Percentiles rank a stretch among this genome's conserved stretches.
Conservation (phyloP, 2,329 filamentous ascomycete species). For the Pseudofabraea citricarpa region DNA sequence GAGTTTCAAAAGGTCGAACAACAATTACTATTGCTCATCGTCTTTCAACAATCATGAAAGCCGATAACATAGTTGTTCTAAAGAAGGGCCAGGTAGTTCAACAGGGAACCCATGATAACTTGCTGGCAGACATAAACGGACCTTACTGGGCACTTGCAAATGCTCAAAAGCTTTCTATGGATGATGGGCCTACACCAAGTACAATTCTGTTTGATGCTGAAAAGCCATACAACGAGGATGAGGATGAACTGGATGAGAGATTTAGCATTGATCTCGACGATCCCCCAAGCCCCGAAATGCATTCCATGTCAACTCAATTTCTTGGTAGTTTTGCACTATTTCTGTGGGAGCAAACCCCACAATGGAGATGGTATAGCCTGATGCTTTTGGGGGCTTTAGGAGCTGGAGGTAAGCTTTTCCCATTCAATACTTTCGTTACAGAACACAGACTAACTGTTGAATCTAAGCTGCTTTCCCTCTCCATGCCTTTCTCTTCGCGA, state of each 20-base stretch:
- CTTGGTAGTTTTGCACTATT: constrained; percentile 35
- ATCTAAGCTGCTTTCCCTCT: constrained; percentile 33
- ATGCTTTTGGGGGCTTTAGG: constrained; percentile 37
- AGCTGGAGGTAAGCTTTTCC: constrained; percentile 22
- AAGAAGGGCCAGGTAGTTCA: constrained; percentile 68
- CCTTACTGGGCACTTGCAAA: constrained; percentile 65
- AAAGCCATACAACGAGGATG: constrained; percentile 6
- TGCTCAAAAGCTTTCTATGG: constrained; percentile 46
- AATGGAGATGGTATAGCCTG: constrained; percentile 44
- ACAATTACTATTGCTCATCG: constrained; percentile 62
- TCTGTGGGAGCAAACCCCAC: constrained; percentile 48
- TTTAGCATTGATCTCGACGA: too few relatives aligned
- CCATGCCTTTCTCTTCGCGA: constrained; percentile 25
- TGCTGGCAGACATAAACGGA: constrained; percentile 54
- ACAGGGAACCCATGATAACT: constrained; percentile 68
- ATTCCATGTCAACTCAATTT: constrained; percentile 2
- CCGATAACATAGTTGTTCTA: constrained; percentile 74
- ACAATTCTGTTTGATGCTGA: constrained; percentile 5
- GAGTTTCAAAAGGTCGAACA: constrained; percentile 51
- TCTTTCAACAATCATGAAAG: constrained; percentile 69
- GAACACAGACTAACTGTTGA: constrained; percentile 31
- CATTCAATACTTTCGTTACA: background rate
- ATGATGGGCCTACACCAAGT: background rate
- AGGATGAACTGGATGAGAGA: background rate
- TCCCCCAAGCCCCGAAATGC: too few relatives aligned